These are phyloP conservation scores for Fragaria vesca DNA, from an alignment of 306 rosid genomes.

Conservation along the genomic window DNA sequence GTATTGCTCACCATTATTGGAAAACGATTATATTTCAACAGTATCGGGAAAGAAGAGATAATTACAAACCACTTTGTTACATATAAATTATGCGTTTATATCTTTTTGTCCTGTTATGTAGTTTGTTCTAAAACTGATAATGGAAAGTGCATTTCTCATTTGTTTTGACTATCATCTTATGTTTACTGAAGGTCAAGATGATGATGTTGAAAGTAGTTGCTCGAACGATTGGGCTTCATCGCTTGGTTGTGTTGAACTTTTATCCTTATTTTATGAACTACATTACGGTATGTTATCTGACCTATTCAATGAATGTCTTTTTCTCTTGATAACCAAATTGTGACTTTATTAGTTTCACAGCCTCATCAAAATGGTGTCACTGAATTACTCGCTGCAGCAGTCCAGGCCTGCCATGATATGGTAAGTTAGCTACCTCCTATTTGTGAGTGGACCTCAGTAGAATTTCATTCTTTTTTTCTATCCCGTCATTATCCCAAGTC, in stretches of 20 bases:
- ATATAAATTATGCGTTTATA: background rate
- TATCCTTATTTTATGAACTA: constrained; percentile 72
- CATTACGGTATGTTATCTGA: constrained; percentile 53
- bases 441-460: constrained; percentile 14
- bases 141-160: constrained; percentile 13
- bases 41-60: background rate
- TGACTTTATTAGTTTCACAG: constrained; percentile 40
- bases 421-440: constrained; percentile 34
- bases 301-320: constrained; percentile 23
- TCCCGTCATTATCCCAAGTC: background rate
- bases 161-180: constrained; percentile 30
- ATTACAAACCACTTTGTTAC: background rate
- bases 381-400: constrained; percentile 78
- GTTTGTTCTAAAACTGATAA: background rate
- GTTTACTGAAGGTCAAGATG: constrained; percentile 69
- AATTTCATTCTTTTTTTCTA: background rate
- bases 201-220: constrained; percentile 88
- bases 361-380: constrained; percentile 84
- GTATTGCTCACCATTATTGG: background rate
- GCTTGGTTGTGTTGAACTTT: constrained; percentile 59
- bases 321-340: constrained; percentile 22
- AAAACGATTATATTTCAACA: background rate
- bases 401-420: constrained; percentile 95
- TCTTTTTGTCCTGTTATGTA: background rate
- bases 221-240: constrained; percentile 84